These are phyloP conservation scores for Hypoxylon trugodes DNA, from an alignment of 495 filamentous ascomycete genomes.

Conservation along the genomic window DNA sequence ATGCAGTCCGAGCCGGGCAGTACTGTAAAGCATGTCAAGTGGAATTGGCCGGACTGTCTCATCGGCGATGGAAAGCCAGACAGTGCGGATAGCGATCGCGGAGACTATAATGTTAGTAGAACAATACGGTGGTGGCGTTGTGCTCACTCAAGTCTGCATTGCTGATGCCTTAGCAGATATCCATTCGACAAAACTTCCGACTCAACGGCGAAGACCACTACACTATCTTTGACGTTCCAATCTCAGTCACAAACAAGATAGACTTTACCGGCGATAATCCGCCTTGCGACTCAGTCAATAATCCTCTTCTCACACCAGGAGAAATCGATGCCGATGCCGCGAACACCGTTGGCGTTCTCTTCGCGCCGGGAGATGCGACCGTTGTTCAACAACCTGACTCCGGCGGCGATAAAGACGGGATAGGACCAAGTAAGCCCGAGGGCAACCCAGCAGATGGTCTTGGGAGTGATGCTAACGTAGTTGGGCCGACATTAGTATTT, in stretches of 20 bases:
- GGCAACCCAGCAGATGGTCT: constrained; percentile 33
- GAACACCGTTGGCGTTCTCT: constrained; percentile 50
- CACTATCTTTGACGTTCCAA: constrained; percentile 73
- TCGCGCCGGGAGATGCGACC: constrained; percentile 56
- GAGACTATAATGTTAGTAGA: constrained; percentile 59
- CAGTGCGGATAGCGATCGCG: constrained; percentile 48
- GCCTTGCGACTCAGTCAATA: constrained; percentile 56
- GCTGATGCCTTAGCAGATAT: constrained; percentile 55
- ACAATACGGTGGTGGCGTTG: not conserved
- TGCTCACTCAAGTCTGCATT: not conserved
- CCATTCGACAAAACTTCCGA: constrained; percentile 72
- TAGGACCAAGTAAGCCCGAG: constrained; percentile 43
- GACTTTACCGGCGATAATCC: constrained; percentile 48
- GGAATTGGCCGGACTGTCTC: constrained; percentile 71
- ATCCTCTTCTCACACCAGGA: constrained; percentile 52
- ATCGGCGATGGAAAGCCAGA: constrained; percentile 62
- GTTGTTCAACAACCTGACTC: constrained; percentile 42
- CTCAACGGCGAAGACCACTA: constrained; percentile 69
- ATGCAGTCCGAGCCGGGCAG: constrained; percentile 67
- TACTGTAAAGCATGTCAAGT: constrained; percentile 75
- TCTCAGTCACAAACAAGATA: constrained; percentile 72
- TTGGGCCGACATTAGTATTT: constrained; percentile 16
- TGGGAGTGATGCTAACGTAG: constrained; percentile 42
- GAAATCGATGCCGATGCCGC: constrained; percentile 48
- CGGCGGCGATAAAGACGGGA: constrained; percentile 32